Evolutionary conservation across 2,329 filamentous ascomycete genomes (phyloP).

Genomic region (Colletotrichum magnum): DNA sequence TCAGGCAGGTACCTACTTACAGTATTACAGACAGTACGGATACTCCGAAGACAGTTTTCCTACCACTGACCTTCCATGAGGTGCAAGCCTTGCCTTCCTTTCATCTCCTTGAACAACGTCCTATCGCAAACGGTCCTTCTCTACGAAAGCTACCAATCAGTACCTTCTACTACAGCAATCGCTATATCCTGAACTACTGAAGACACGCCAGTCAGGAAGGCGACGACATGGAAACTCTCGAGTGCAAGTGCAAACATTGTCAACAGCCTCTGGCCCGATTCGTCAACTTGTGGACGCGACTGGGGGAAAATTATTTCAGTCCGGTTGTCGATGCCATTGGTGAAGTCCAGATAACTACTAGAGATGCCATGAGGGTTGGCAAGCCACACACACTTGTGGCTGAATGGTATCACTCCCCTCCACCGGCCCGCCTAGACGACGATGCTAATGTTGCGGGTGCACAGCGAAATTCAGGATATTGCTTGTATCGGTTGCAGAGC

Average conservation of each 20-base stretch:
- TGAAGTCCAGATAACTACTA: constrained; percentile 42
- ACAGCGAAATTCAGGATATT: constrained; percentile 54
- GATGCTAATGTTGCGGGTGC: not conserved
- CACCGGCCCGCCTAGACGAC: not conserved
- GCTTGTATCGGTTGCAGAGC: constrained; percentile 50
- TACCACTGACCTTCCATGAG: too few species aligned
- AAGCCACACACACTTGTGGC: constrained; percentile 53
- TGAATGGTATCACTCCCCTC: constrained; percentile 48
- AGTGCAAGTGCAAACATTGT: constrained; percentile 53
- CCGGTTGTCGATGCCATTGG: constrained; percentile 48
- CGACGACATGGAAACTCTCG: constrained; percentile 52
- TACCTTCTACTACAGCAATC: not conserved
- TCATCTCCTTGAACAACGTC: too few species aligned
- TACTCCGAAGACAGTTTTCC: too few species aligned
- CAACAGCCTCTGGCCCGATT: constrained; percentile 49
- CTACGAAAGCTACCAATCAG: too few species aligned
- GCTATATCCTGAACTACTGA: not conserved
- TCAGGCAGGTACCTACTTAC: too few species aligned
- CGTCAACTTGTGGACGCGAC: constrained; percentile 56
- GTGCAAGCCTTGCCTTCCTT: too few species aligned
- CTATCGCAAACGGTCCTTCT: too few species aligned
- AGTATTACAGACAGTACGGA: too few species aligned
- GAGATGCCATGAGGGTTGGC: constrained; percentile 48
- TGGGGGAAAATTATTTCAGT: constrained; percentile 57
- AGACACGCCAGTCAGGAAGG: not conserved